These are phyloP conservation scores for Chalaropsis thielavioides DNA, from an alignment of 2,329 filamentous ascomycete genomes.

Conservation along the genomic window DNA sequence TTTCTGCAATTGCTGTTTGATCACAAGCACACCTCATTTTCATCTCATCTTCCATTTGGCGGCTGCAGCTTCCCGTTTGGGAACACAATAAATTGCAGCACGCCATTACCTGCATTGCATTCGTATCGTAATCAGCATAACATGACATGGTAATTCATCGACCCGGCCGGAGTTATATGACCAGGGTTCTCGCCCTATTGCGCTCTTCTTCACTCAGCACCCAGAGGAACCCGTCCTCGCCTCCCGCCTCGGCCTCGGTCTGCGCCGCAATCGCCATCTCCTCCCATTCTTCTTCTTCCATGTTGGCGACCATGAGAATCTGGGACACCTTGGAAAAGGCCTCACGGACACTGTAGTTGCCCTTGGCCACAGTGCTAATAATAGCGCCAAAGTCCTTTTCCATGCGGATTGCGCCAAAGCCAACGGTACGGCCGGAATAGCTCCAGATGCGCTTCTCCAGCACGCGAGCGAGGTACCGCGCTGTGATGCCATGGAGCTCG, in stretches of 20 bases:
- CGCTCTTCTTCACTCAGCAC: conserved; percentile 60
- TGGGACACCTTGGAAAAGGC: conserved; percentile 62
- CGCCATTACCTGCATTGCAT: not conserved
- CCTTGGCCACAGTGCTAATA: conserved; percentile 50
- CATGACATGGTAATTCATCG: not conserved
- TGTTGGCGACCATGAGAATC: conserved; percentile 74
- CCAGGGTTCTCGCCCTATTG: conserved; percentile 54
- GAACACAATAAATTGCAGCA: not conserved
- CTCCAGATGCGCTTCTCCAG: conserved; percentile 80
- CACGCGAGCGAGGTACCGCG: conserved; percentile 58
- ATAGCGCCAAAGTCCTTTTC: conserved; percentile 74
- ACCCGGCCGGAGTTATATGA: conserved; percentile 25
- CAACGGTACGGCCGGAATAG: conserved; percentile 64
- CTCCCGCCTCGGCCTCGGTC: conserved; percentile 19
- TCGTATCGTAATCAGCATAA: not conserved
- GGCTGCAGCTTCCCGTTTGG: not conserved
- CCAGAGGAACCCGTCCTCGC: conserved; percentile 55
- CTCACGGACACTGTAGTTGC: conserved; percentile 65
- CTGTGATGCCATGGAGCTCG: conserved; percentile 58
- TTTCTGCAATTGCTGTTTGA: not conserved
- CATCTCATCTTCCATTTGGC: not conserved
- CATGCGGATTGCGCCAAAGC: conserved; percentile 65
- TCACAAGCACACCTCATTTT: not conserved
- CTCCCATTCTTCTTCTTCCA: conserved; percentile 94
- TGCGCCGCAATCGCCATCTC: conserved; percentile 38